Percentiles rank a stretch among this genome's conserved stretches.
Conservation (phyloP, 2,329 filamentous ascomycete species). For the Coniella lustricola region DNA sequence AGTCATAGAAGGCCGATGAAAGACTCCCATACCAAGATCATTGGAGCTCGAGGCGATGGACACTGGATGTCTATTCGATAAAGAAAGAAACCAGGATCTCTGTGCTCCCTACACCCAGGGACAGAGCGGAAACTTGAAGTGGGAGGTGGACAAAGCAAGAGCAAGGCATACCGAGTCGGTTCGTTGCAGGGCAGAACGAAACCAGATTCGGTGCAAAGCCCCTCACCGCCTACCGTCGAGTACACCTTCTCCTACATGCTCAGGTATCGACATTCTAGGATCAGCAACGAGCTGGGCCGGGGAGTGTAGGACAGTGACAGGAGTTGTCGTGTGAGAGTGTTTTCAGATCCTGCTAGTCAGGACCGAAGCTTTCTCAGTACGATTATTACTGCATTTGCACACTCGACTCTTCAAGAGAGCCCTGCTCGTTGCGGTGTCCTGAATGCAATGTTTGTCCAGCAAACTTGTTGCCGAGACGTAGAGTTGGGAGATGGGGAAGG, state of each 20-base stretch:
- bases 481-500: constrained; percentile 4
- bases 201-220: constrained; percentile 18
- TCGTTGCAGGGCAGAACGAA: constrained; percentile 27
- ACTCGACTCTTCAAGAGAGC: too few relatives aligned
- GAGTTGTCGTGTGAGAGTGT: too few relatives aligned
- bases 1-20: constrained; percentile 29
- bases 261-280: not conserved
- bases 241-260: not conserved
- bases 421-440: not conserved
- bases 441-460: not conserved
- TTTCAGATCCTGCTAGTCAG: constrained; percentile 10
- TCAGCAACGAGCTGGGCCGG: too few relatives aligned
- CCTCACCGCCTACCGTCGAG: constrained; percentile 7
- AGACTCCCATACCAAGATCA: constrained; percentile 33
- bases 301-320: not conserved
- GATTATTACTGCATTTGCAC: not conserved
- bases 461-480: not conserved
- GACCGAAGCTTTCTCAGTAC: not conserved
- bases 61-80: constrained; percentile 36
- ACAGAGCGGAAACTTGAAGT: constrained; percentile 20
- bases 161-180: constrained; percentile 21
- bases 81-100: constrained; percentile 24
- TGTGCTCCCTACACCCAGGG: constrained; percentile 14
- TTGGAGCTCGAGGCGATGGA: constrained; percentile 23
- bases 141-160: constrained; percentile 22